Percentiles rank a stretch among this genome's conserved stretches.
Conservation (phyloP, 202 grass and related monocot species). For the Schoenoplectus tabernaemontani region DNA sequence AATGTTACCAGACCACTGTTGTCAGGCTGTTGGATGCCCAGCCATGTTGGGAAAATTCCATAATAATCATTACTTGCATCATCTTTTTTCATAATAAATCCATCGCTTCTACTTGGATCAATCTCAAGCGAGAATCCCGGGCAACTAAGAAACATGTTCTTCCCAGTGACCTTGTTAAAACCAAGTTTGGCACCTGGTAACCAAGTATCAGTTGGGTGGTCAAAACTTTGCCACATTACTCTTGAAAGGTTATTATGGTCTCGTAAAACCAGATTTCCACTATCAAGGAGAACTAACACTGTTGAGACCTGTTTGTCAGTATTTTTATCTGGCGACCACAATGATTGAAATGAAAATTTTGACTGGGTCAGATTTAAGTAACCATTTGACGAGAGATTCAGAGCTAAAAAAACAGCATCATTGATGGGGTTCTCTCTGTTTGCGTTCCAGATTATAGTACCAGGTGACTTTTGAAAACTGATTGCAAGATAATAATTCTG, state of each 20-base stretch:
- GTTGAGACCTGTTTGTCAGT: neutral
- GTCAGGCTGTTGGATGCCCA: constrained; percentile 23
- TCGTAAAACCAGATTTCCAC: constrained; percentile 30
- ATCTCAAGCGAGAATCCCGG: constrained; percentile 2
- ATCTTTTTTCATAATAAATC: constrained; percentile 2
- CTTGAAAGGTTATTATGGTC: constrained; percentile 13
- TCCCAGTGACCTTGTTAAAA: neutral
- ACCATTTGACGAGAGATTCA: neutral
- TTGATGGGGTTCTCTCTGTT: neutral
- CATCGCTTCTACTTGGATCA: constrained; percentile 25
- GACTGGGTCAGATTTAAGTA: neutral
- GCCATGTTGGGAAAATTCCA: constrained; percentile 21
- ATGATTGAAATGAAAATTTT: neutral
- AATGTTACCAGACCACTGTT: neutral
- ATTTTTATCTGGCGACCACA: neutral
- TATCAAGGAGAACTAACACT: constrained; percentile 18
- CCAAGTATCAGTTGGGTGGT: constrained; percentile 23
- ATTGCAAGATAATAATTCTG: neutral
- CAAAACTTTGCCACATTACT: constrained; percentile 32
- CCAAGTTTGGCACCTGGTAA: constrained; percentile 27
- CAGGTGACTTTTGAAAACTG: neutral
- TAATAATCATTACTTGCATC: neutral
- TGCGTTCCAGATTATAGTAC: neutral
- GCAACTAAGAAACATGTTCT: neutral
- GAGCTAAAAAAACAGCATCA: neutral